Conservation (phyloP, 148 eudicot genomes). For the Heliosperma pusillum region DNA sequence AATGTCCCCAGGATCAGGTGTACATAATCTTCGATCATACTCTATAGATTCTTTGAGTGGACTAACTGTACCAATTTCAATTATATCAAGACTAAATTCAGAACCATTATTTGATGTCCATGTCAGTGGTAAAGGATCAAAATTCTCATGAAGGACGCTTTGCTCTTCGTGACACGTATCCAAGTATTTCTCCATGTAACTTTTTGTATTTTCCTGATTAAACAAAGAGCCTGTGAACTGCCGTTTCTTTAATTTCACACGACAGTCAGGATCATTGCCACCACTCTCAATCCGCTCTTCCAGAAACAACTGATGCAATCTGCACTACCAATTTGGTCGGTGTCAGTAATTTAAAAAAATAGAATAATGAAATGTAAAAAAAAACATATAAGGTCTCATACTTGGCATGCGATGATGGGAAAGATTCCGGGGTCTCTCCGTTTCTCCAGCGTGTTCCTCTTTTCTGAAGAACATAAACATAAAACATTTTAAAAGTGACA, state of each 20-base stretch:
- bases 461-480: constrained; percentile 45
- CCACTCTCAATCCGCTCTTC: constrained; percentile 85
- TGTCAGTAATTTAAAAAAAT: constrained; percentile 3
- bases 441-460: constrained; percentile 81
- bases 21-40: constrained; percentile 36
- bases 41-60: constrained; percentile 39
- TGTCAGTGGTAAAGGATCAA: constrained; percentile 35
- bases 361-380: constrained; percentile 1
- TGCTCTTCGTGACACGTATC: constrained; percentile 56
- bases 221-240: constrained; percentile 63
- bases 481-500: constrained; percentile 8
- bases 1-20: constrained; percentile 35
- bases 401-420: constrained; percentile 81
- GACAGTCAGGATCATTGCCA: constrained; percentile 59
- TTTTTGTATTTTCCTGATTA: constrained; percentile 48
- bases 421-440: constrained; percentile 65
- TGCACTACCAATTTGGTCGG: constrained; percentile 34
- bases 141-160: constrained; percentile 48
- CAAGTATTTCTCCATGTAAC: constrained; percentile 83
- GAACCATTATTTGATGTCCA: constrained; percentile 30
- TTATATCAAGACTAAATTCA: constrained; percentile 48
- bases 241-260: constrained; percentile 83
- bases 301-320: constrained; percentile 85
- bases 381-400: constrained; percentile 30
- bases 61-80: constrained; percentile 44